Evolutionary conservation across 1,139 yeast genomes (phyloP).

Genomic region (Pichia cactophila): DNA sequence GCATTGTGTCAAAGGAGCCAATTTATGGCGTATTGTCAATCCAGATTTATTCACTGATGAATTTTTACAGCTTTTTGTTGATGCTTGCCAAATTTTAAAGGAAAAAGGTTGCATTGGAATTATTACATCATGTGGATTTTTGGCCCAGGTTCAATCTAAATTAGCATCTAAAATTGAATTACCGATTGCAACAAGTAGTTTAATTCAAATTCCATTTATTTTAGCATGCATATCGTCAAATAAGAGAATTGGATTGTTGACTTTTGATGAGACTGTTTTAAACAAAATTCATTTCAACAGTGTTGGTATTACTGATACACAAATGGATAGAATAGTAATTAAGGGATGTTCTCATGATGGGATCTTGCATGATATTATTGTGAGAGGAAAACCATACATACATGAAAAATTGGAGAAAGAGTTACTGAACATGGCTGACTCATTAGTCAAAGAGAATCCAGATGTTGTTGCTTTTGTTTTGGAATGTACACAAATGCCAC

Average conservation of each 20-base stretch:
- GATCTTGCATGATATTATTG: constrained; percentile 21
- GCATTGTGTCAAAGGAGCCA: constrained; percentile 16
- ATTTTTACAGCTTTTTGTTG: constrained; percentile 7
- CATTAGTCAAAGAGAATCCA: constrained; percentile 6
- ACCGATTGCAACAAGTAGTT: constrained; percentile 29
- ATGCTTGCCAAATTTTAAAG: constrained; percentile 10
- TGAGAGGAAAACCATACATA: constrained; percentile 23
- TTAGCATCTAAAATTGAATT: constrained; percentile 21
- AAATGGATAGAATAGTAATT: constrained; percentile 19
- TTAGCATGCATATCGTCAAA: constrained; percentile 18
- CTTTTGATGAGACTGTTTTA: constrained; percentile 26
- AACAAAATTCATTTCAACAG: constrained; percentile 28
- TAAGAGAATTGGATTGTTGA: constrained; percentile 27
- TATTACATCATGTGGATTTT: constrained; percentile 18
- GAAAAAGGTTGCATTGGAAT: constrained; percentile 15
- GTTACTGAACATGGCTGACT: constrained; percentile 20
- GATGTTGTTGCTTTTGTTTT: constrained; percentile 14
- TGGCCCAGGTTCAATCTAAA: constrained; percentile 27
- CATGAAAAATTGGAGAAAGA: constrained; percentile 24
- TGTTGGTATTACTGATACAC: constrained; percentile 20
- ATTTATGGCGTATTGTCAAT: constrained; percentile 11
- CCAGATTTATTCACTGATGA: constrained; percentile 7
- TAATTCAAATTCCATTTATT: constrained; percentile 28
- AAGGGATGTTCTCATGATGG: constrained; percentile 22
- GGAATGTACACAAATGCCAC: constrained; percentile 18